A percentile compares a stretch with the other conserved stretches of the same genome.
These are phyloP conservation scores for Canavalia ensiformis DNA, from an alignment of 306 rosid genomes.

Conservation along the genomic window DNA sequence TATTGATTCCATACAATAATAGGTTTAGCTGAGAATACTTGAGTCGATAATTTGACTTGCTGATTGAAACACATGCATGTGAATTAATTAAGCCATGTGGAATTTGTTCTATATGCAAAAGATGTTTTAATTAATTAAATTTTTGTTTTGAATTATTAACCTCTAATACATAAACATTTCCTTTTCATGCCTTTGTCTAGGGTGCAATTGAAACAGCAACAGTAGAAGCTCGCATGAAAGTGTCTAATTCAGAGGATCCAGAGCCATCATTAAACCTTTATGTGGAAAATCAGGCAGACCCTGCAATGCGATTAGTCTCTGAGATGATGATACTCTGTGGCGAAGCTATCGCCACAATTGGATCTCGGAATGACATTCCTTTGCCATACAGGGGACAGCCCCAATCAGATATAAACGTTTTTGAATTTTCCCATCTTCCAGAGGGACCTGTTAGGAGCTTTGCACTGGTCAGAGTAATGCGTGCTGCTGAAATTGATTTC, in stretches of 20 bases:
- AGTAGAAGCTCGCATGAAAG: constrained; percentile 89
- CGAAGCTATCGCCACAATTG: constrained; percentile 88
- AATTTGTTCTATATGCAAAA: constrained; percentile 1
- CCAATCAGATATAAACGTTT: constrained; percentile 79
- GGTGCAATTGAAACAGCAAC: constrained; percentile 87
- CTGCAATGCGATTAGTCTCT: constrained; percentile 94
- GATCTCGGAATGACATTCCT: constrained; percentile 80
- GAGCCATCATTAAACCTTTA: constrained; percentile 85
- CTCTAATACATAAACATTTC: constrained; percentile 37
- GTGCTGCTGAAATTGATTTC: constrained; percentile 98
- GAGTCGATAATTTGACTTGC: constrained; percentile 17
- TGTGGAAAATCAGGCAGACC: constrained; percentile 95
- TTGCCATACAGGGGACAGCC: constrained; percentile 99
- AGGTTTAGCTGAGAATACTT: constrained; percentile 19
- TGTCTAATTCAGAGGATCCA: constrained; percentile 82
- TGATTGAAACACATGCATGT: constrained; percentile 22
- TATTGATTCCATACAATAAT: neutral
- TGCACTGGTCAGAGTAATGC: constrained; percentile 86
- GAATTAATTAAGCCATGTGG: constrained; percentile 10
- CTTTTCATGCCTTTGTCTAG: constrained; percentile 59
- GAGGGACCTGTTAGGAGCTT: constrained; percentile 98
- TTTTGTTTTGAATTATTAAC: constrained; percentile 35
- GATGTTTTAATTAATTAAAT: too few relatives aligned
- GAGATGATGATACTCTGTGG: constrained; percentile 99
- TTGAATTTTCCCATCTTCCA: constrained; percentile 91